Evolutionary conservation across 345 rosid species (phyloP).

Genomic region (Rhodamnia rubescens): DNA sequence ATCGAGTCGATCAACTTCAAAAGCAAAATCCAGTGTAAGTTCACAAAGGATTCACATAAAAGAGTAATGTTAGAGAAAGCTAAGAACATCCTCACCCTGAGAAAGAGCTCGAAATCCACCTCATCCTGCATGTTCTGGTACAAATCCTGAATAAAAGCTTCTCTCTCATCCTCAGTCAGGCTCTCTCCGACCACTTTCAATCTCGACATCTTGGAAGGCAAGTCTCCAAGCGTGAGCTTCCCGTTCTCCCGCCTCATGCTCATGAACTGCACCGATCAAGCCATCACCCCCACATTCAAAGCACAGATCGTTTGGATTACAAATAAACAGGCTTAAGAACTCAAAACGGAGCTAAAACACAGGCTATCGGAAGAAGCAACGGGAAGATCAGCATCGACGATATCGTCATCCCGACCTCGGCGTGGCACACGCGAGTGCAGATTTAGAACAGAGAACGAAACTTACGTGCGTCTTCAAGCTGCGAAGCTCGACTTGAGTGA

Average conservation of each 20-base stretch:
- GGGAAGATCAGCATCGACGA: background rate
- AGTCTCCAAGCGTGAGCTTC: constrained; percentile 69
- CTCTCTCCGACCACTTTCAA: constrained; percentile 78
- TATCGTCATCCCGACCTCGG: background rate
- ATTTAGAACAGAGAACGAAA: background rate
- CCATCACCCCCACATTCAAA: background rate
- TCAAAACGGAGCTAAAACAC: background rate
- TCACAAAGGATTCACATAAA: background rate
- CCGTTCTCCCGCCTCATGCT: constrained; percentile 93
- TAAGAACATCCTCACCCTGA: constrained; percentile 40
- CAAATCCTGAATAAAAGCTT: constrained; percentile 49
- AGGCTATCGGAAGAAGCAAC: background rate
- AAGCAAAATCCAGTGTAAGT: background rate
- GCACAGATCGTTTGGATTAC: background rate
- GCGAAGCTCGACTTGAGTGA: constrained; percentile 98
- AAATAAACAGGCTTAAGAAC: background rate
- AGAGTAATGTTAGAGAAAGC: background rate
- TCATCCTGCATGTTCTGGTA: constrained; percentile 58
- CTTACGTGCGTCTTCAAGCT: constrained; percentile 86
- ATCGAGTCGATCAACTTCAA: background rate
- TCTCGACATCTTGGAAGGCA: constrained; percentile 81
- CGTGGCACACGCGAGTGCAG: background rate
- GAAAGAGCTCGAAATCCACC: constrained; percentile 90
- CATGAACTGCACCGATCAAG: constrained; percentile 35
- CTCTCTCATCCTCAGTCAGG: constrained; percentile 62